These are phyloP conservation scores for Delitschia confertaspora DNA, from an alignment of 495 filamentous ascomycete species.

Conservation along the genomic window DNA sequence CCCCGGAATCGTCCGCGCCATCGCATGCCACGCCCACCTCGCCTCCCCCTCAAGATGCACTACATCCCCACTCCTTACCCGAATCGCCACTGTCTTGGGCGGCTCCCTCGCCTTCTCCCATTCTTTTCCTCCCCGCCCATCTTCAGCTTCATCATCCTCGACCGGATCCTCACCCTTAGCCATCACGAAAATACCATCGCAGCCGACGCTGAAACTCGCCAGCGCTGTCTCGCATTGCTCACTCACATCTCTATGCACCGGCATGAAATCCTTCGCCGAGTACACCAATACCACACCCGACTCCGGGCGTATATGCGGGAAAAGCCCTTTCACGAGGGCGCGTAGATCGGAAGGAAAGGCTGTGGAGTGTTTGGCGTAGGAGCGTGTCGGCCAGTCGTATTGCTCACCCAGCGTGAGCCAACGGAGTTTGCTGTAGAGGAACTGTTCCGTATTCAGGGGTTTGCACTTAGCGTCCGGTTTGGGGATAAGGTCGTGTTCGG, in stretches of 20 bases:
- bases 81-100: constrained; percentile 18
- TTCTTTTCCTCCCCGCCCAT: no score
- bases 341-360: constrained; percentile 18
- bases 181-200: constrained; percentile 24
- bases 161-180: constrained; percentile 17
- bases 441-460: constrained; percentile 22
- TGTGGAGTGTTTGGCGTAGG: constrained; percentile 20
- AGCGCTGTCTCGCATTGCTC: constrained; percentile 22
- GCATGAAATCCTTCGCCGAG: constrained; percentile 23
- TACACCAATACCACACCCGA: constrained; percentile 24
- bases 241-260: constrained; percentile 25
- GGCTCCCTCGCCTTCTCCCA: no score
- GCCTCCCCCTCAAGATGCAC: constrained; percentile 21
- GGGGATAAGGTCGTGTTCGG: constrained; percentile 11
- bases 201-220: constrained; percentile 26
- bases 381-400: constrained; percentile 25
- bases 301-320: constrained; percentile 21
- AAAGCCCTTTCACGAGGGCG: constrained; percentile 18
- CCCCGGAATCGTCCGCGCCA: constrained; percentile 19
- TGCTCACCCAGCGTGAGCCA: constrained; percentile 27
- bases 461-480: constrained; percentile 14
- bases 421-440: constrained; percentile 22
- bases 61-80: constrained; percentile 22
- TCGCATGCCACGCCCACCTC: constrained; percentile 28
- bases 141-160: constrained; percentile 8